phyloP scores from a whole-genome alignment of 1,284 basidiomycete species.

The Anthracocystis panici-leucophaei region DNA sequence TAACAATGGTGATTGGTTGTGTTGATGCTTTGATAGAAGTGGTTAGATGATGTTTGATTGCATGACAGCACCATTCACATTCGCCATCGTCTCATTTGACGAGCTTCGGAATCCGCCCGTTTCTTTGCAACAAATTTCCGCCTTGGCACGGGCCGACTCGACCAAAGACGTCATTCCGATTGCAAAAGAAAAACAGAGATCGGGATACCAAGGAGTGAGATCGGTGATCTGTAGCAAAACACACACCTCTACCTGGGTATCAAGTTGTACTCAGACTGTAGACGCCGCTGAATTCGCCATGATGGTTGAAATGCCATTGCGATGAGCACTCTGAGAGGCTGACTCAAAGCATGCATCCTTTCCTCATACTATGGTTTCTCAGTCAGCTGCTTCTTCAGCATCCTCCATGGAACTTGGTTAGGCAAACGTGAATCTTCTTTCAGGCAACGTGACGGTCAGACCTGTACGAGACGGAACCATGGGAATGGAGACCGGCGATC shows the following conservation, averaged over 20 bases:
- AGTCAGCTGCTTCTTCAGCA: too few species aligned
- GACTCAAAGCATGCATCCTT: too few species aligned
- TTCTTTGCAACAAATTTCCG: too few species aligned
- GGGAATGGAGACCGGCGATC: not conserved
- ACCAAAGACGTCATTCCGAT: slow-evolving; percentile 1
- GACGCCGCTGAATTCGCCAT: too few species aligned
- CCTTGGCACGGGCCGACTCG: slow-evolving; percentile 7
- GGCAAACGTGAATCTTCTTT: too few species aligned
- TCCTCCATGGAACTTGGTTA: too few species aligned
- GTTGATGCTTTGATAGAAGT: not conserved
- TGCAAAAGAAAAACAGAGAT: not conserved
- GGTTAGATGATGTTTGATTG: not conserved
- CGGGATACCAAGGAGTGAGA: not conserved
- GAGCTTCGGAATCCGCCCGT: not conserved
- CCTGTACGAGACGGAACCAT: not conserved
- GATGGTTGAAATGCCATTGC: too few species aligned
- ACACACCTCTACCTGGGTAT: too few species aligned
- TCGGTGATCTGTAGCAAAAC: too few species aligned
- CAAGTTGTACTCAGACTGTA: too few species aligned
- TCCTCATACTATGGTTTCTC: too few species aligned
- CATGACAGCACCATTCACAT: not conserved
- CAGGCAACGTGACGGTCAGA: not conserved
- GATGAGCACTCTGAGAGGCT: too few species aligned
- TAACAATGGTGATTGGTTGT: not conserved
- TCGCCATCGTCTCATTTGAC: slow-evolving; percentile 6